Base-by-base conservation (phyloP, 805 yeast species). In the Blastobotrys robertii region DNA sequence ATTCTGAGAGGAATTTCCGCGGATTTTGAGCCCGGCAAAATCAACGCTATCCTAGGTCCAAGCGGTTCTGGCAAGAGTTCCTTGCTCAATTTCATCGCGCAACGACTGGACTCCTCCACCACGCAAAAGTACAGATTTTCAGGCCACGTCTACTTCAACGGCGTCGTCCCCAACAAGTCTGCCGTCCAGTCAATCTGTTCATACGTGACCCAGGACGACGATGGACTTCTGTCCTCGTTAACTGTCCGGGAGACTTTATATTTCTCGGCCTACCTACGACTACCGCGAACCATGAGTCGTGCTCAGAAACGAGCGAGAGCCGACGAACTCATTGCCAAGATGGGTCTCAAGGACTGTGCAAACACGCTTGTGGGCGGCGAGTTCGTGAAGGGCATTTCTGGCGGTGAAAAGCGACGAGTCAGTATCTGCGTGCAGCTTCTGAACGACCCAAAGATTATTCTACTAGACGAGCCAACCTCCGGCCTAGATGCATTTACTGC, bases 381-480 rank as follows among this genome's bases (percentile, higher is more conserved):
- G 37, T 58, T 71, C 32, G 62, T 66, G 1, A 79, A 79, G 54
- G 86, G 86, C 30, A 74, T 81, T 8, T 76, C 82, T 41, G 86
- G 86, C 16, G 87, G 85, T 44, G 95, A 86, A 57, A 84, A 83
- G 57, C 70, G 95, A 53, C 69, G 95, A 50, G 81, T 86, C 0
- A 79, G 90, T 0, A 84, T 86, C 59, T 90, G 88, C 2, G 73
- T 84, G 36, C 94, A 85, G 56, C 64, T 86, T 30, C 63, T 86
- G 34, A 77, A 79, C 45, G 77, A 77, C 44, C 90, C 94, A 0
- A 77, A 77, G 44, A 69, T 86, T 32, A 58, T 86, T 30, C 69
- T 86, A 39, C 60, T 86, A 16, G 95, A 86, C 60, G 95, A 86
- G 55, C 95, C 95, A 2, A 86, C 95, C 0, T 83, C 94, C 3